Evolutionary conservation across 257 asterid genomes (phyloP).

Genomic region (Avicennia marina): DNA sequence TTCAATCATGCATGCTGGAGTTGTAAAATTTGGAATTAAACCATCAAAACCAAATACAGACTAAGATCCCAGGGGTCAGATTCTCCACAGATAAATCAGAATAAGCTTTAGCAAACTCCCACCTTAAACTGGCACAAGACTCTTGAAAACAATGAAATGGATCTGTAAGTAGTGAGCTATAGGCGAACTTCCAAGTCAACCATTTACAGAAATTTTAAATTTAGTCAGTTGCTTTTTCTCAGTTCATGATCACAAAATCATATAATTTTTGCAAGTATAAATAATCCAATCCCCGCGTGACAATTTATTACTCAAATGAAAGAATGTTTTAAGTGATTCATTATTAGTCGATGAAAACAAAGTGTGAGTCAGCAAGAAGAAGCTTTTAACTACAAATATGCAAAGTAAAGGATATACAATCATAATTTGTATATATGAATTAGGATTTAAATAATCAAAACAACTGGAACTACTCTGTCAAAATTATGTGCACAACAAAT

Average conservation of each 20-base stretch:
- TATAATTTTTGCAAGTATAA: no score
- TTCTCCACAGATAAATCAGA: background rate
- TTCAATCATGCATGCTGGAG: no score
- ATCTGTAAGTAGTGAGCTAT: background rate
- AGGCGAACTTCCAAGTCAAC: background rate
- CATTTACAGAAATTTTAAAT: background rate
- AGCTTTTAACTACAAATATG: conserved; percentile 4
- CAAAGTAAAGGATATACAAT: background rate
- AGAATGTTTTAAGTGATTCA: background rate
- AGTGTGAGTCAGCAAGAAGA: background rate
- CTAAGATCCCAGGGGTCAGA: no score
- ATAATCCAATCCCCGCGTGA: background rate
- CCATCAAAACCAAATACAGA: background rate
- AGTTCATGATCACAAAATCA: no score
- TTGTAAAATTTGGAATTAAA: background rate
- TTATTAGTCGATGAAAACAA: no score
- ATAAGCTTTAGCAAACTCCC: background rate
- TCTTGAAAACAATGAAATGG: background rate
- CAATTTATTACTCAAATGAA: conserved; percentile 7
- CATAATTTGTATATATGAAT: background rate
- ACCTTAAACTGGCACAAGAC: background rate
- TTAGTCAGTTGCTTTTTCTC: background rate
- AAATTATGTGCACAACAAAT: conserved; percentile 9
- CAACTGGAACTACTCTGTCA: background rate
- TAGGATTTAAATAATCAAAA: conserved; percentile 7